Percentiles rank a stretch among this genome's conserved stretches.
Conservation (phyloP, 2,329 filamentous ascomycete genomes). For the Pseudocercospora vitis region DNA sequence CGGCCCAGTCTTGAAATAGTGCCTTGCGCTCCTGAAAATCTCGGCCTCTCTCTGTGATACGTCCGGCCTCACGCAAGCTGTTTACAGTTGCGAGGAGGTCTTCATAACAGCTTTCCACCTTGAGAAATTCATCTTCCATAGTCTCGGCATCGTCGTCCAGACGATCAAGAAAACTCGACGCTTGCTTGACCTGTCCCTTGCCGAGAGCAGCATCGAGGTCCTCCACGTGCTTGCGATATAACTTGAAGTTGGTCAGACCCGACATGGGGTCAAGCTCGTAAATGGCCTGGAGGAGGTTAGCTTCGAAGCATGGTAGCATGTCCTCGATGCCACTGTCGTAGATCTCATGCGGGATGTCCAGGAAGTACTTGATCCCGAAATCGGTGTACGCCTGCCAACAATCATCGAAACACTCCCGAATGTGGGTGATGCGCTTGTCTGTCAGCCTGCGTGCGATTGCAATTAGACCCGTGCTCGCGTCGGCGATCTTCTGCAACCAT, state of each 20-base stretch:
- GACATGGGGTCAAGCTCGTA: background rate
- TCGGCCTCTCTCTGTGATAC: background rate
- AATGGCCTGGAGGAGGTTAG: background rate
- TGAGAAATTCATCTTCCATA: background rate
- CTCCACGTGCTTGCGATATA: background rate
- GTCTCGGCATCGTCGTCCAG: background rate
- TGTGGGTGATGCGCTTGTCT: background rate
- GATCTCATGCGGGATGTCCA: background rate
- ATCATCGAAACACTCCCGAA: background rate
- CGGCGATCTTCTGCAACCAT: background rate
- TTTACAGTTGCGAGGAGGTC: background rate
- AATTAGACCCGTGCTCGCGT: background rate
- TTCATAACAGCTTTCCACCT: background rate
- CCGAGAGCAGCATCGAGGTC: background rate
- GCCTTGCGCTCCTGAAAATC: background rate
- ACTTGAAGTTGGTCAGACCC: background rate
- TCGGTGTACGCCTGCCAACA: slow-evolving; percentile 1
- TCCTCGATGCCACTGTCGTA: background rate
- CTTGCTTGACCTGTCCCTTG: background rate
- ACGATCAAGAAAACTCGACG: background rate
- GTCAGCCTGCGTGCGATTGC: background rate
- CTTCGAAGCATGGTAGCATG: background rate
- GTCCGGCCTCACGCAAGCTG: background rate
- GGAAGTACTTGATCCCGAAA: background rate
- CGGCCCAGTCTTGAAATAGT: background rate